Conservation (phyloP, 768 basidiomycete genomes). For the Saitozyma podzolica region DNA sequence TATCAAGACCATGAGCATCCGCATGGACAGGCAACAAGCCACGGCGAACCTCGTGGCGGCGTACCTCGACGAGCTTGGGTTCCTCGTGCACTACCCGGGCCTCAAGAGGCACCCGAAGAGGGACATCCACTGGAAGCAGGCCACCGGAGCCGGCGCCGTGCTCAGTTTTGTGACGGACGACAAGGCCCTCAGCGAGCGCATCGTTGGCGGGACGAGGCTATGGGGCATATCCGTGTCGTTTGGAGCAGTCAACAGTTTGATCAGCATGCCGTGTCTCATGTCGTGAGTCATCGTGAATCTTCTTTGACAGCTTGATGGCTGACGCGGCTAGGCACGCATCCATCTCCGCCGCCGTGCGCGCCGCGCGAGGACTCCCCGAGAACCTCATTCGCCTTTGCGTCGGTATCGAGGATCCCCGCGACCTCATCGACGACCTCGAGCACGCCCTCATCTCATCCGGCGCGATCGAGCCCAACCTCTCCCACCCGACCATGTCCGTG, state of each 20-base stretch:
- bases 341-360: slow-evolving; percentile 90
- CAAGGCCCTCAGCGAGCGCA: slow-evolving; percentile 82
- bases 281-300: slow-evolving; percentile 66
- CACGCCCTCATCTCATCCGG: slow-evolving; percentile 87
- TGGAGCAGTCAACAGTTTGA: slow-evolving; percentile 95
- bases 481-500: slow-evolving; percentile 25
- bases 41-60: slow-evolving; percentile 79
- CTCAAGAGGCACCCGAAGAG: slow-evolving; percentile 75
- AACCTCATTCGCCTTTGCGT: slow-evolving; percentile 97
- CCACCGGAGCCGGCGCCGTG: slow-evolving; percentile 88
- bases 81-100: slow-evolving; percentile 89
- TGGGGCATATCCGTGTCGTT: slow-evolving; percentile 99
- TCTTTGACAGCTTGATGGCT: neutral
- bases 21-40: slow-evolving; percentile 90
- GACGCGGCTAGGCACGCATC: slow-evolving; percentile 75
- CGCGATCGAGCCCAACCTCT: slow-evolving; percentile 61
- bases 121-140: slow-evolving; percentile 86
- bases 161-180: slow-evolving; percentile 92
- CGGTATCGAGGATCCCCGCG: slow-evolving; percentile 91
- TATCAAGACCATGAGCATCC: slow-evolving; percentile 90
- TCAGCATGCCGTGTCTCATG: slow-evolving; percentile 99
- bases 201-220: slow-evolving; percentile 85
- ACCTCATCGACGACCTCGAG: slow-evolving; percentile 93
- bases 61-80: slow-evolving; percentile 81
- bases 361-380: slow-evolving; percentile 96